Percentiles rank a stretch among this genome's conserved stretches.
Evolutionary conservation across 805 yeast species (phyloP).

Genomic region (Hanseniaspora pseudoguilliermondii): DNA sequence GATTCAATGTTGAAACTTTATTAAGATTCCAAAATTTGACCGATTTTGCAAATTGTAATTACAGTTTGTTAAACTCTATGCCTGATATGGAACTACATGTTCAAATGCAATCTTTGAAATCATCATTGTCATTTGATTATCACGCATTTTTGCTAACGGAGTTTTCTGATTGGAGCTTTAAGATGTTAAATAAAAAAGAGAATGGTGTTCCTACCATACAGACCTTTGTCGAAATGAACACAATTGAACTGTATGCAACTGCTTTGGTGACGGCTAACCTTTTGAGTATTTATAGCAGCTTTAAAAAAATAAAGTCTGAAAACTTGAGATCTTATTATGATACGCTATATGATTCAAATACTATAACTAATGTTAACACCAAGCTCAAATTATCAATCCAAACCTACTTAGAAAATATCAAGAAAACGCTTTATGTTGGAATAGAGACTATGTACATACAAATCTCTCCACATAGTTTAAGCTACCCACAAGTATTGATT

Average conservation of each 20-base stretch:
- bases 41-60: slow-evolving; percentile 18
- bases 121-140: slow-evolving; percentile 66
- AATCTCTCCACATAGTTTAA: slow-evolving; percentile 70
- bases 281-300: slow-evolving; percentile 60
- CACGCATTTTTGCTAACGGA: slow-evolving; percentile 66
- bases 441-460: slow-evolving; percentile 47
- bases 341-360: slow-evolving; percentile 50
- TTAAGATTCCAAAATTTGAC: slow-evolving; percentile 52
- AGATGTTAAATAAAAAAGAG: slow-evolving; percentile 58
- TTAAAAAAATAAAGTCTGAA: slow-evolving; percentile 61
- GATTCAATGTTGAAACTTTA: slow-evolving; percentile 46
- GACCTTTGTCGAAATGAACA: slow-evolving; percentile 37
- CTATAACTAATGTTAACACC: slow-evolving; percentile 18
- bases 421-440: slow-evolving; percentile 54
- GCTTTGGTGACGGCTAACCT: slow-evolving; percentile 77
- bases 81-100: slow-evolving; percentile 37
- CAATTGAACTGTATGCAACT: slow-evolving; percentile 54
- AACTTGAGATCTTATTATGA: slow-evolving; percentile 61
- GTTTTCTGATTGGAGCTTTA: slow-evolving; percentile 36
- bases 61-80: background rate
- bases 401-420: slow-evolving; percentile 30
- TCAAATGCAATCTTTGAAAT: slow-evolving; percentile 42
- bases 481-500: slow-evolving; percentile 64
- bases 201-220: slow-evolving; percentile 33
- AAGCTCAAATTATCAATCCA: slow-evolving; percentile 24